phyloP scores from a whole-genome alignment of 441 rosid genomes.

The Populus tomentosa region DNA sequence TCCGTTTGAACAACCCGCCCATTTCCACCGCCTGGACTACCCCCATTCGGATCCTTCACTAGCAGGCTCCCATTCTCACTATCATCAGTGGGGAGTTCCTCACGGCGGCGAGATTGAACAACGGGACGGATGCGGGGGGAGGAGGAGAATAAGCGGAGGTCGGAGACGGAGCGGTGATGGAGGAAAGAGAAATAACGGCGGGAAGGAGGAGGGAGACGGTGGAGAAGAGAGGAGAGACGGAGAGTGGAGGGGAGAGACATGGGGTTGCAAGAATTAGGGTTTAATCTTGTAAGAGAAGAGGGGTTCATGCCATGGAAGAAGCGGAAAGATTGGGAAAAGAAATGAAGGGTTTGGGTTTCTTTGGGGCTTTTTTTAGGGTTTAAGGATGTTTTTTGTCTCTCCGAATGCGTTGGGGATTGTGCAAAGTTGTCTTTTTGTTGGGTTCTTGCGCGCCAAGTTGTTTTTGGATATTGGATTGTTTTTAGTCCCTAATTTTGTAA shows the following conservation, averaged over 20 bases:
- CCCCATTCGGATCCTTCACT: slow-evolving; percentile 28
- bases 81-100: neutral
- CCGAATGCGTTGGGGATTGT: neutral
- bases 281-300: slow-evolving; percentile 20
- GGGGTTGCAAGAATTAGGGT: slow-evolving; percentile 10
- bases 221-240: slow-evolving; percentile 51
- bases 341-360: slow-evolving; percentile 18
- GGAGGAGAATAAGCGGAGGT: slow-evolving; percentile 11
- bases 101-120: neutral
- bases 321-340: neutral
- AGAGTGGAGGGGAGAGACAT: slow-evolving; percentile 67
- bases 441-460: slow-evolving; percentile 36
- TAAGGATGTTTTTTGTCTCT: slow-evolving; percentile 9
- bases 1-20: slow-evolving; percentile 60
- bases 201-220: slow-evolving; percentile 28
- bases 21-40: slow-evolving; percentile 24
- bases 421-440: neutral
- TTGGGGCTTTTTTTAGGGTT: slow-evolving; percentile 24
- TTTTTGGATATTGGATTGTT: neutral
- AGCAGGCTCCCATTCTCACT: slow-evolving; percentile 39
- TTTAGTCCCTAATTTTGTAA: neutral
- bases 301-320: slow-evolving; percentile 36
- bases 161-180: slow-evolving; percentile 12
- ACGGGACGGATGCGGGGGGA: neutral
- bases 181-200: slow-evolving; percentile 16